phyloP scores from a whole-genome alignment of 2,329 filamentous ascomycete genomes.

The Graphiopsis chlorocephala region DNA sequence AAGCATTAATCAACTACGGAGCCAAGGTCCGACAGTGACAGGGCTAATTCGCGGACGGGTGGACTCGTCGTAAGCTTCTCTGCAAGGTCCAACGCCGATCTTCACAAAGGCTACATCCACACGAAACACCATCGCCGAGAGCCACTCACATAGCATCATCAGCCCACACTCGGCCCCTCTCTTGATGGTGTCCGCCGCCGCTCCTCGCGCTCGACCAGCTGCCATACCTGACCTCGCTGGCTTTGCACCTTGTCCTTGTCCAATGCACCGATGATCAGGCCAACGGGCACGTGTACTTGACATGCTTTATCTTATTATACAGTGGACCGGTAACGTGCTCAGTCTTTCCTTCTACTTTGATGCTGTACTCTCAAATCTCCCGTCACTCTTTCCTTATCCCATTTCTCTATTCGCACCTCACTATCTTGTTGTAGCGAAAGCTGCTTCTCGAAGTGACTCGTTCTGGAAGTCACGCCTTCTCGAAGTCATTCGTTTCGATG shows the following conservation, averaged over 20 bases:
- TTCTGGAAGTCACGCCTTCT: no score
- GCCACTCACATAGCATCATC: background rate
- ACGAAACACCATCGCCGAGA: background rate
- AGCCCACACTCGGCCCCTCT: background rate
- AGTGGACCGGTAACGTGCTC: background rate
- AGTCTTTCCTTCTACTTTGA: background rate
- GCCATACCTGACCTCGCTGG: background rate
- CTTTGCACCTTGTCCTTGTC: background rate
- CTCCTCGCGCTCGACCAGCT: background rate
- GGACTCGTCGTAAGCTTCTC: slow-evolving; percentile 12
- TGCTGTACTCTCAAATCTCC: background rate
- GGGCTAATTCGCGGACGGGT: background rate
- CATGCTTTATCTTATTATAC: background rate
- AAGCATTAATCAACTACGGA: background rate
- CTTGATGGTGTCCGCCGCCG: background rate
- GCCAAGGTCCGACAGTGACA: background rate
- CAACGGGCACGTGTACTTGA: background rate
- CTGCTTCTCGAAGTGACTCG: background rate
- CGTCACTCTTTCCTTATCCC: background rate
- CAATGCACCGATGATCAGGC: background rate
- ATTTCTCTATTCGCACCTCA: background rate
- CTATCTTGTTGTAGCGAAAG: background rate
- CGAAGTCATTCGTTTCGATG: background rate
- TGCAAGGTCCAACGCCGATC: slow-evolving; percentile 9
- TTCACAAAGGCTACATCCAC: slow-evolving; percentile 1